Base-by-base conservation (phyloP, 192 early-diverging fungal species). In the Dissophora globulifera region DNA sequence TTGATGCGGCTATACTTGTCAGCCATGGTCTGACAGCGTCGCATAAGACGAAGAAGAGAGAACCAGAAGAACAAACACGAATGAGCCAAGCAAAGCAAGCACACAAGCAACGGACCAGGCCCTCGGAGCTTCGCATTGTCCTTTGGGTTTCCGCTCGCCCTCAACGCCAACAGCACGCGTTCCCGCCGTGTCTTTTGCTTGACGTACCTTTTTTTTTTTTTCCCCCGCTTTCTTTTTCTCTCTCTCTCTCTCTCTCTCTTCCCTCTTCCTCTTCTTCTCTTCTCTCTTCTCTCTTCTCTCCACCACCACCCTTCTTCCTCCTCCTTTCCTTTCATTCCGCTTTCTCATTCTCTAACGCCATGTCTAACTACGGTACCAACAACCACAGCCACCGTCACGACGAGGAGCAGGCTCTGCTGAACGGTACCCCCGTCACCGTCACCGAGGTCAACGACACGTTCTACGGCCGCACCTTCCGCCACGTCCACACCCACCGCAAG, bases 401-500 rank as follows among this genome's bases (percentile, higher is more conserved):
- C 41, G 72, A 76, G 35, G 72, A 76, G 63, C 54, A 51, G 42
- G 42, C 50, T 35, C 45, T 76, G 3, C 50, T 76, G 58, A 76
- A 76, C 72, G 72, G 72, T 47, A 17, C 29, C 29, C 45, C 63
- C 38, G 29, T 51, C 35, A 22, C 25, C 8, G 62, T 42, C 10
- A 48, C 46, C 35, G 35, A 38, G 35, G 13, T 38, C 42, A 59
- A 66, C 57, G 72, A 76, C 38, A 67, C 72, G 51, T 67, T 76
- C 72, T 76, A 62, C 20, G 63, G 50, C 22, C 72, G 72, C 30
- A 76, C 72, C 58, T 50, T 55, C 72, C 58, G 27, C 40, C 72
- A 76, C 25, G 72, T 76, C 51, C 57, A 54, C 52, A 53, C 58
- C 58, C 72, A 76, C 64, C 63, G 72, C 64, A 76, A 76, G 72